phyloP scores from a whole-genome alignment of 352 stramenopile species.

The Blastocystis sp. region DNA sequence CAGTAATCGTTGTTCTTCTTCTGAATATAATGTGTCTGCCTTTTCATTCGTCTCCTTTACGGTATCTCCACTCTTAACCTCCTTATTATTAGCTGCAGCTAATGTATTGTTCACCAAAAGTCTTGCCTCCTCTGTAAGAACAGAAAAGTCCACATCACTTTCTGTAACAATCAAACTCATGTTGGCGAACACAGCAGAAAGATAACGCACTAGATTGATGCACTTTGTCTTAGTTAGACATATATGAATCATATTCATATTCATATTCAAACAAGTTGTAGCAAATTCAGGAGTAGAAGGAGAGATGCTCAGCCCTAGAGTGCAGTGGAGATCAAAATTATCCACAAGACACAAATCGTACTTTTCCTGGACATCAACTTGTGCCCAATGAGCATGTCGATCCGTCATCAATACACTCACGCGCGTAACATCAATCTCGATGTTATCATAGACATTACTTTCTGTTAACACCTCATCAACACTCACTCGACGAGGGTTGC shows the following conservation, averaged over 20 bases:
- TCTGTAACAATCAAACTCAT: background rate
- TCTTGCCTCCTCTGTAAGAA: background rate
- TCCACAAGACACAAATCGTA: slow-evolving; percentile 38
- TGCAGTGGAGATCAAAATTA: background rate
- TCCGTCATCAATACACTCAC: slow-evolving; percentile 39
- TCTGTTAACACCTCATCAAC: background rate
- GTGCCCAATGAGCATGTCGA: background rate
- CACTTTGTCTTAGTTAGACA: background rate
- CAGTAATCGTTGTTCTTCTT: background rate
- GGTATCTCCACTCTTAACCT: background rate
- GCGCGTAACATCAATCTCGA: background rate
- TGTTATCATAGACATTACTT: slow-evolving; percentile 8
- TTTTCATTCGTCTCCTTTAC: background rate
- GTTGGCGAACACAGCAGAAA: background rate
- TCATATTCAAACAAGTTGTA: background rate
- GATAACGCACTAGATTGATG: background rate
- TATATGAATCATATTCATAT: slow-evolving; percentile 2
- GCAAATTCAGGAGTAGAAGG: slow-evolving; percentile 5
- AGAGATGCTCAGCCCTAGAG: background rate
- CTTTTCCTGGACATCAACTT: background rate
- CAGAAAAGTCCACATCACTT: slow-evolving; percentile 22
- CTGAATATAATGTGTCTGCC: background rate
- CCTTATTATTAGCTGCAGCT: background rate
- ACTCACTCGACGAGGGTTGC: background rate
- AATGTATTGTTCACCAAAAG: background rate